phyloP scores from a whole-genome alignment of 1,284 basidiomycete species.

The Ustilago loliicola region DNA sequence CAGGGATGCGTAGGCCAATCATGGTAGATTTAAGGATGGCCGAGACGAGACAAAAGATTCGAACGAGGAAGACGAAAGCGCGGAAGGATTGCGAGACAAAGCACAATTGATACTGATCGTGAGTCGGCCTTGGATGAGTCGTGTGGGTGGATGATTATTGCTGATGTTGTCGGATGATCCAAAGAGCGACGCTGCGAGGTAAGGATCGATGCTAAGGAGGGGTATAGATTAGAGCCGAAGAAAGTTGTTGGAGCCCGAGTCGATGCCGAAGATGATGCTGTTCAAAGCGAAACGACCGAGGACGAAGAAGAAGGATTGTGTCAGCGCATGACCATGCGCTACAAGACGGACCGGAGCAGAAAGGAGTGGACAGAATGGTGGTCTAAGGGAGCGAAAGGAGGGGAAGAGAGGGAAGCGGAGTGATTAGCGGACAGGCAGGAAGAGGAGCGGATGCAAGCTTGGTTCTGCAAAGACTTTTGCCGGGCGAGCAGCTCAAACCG shows the following conservation, averaged over 20 bases:
- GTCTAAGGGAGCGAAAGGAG: background rate
- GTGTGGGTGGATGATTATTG: background rate
- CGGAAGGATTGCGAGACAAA: background rate
- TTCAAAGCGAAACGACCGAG: background rate
- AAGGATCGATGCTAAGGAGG: background rate
- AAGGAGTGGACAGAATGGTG: conserved; percentile 3
- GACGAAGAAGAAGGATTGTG: background rate
- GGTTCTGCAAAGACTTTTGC: background rate
- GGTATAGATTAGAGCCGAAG: conserved; percentile 6
- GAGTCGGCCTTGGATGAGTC: background rate
- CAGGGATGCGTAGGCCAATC: background rate
- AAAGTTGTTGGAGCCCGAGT: background rate
- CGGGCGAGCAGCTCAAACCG: conserved; percentile 1
- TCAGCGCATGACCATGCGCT: conserved; percentile 11
- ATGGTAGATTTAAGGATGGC: background rate
- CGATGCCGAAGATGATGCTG: background rate
- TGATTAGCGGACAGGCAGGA: background rate
- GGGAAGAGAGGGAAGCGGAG: background rate
- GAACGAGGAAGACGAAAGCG: background rate
- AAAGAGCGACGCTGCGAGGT: background rate
- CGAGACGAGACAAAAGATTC: background rate
- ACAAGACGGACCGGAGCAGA: background rate
- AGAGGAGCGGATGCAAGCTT: background rate
- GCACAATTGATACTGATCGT: background rate
- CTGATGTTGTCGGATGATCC: background rate